Evolutionary conservation across 495 filamentous ascomycete species (phyloP).

Genomic region (Podospora pseudopauciseta): DNA sequence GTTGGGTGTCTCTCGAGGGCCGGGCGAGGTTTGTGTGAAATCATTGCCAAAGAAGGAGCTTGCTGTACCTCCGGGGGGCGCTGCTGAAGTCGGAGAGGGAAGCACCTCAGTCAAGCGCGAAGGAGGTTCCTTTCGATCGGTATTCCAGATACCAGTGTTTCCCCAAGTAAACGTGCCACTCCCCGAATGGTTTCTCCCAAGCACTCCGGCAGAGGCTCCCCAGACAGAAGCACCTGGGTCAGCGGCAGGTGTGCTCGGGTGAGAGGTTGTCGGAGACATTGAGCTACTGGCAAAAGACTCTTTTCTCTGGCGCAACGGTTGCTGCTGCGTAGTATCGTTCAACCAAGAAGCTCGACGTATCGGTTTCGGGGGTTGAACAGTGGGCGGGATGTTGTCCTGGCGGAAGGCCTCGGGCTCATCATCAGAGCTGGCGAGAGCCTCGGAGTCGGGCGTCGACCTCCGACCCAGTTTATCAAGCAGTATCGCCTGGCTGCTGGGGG

Average conservation of each 20-base stretch:
- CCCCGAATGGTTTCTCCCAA: slow-evolving; percentile 57
- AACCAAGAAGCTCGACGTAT: slow-evolving; percentile 58
- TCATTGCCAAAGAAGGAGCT: slow-evolving; percentile 46
- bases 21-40: slow-evolving; percentile 41
- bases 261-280: slow-evolving; percentile 71
- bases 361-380: slow-evolving; percentile 47
- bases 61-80: slow-evolving; percentile 46
- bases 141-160: slow-evolving; percentile 68
- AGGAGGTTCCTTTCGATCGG: slow-evolving; percentile 72
- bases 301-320: slow-evolving; percentile 46
- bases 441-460: slow-evolving; percentile 86
- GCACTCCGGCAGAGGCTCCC: slow-evolving; percentile 48
- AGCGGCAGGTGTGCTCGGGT: slow-evolving; percentile 66
- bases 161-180: slow-evolving; percentile 66
- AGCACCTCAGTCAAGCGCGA: slow-evolving; percentile 69
- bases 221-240: slow-evolving; percentile 62
- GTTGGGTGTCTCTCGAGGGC: slow-evolving; percentile 43
- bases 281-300: slow-evolving; percentile 62
- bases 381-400: slow-evolving; percentile 43
- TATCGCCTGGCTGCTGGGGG: slow-evolving; percentile 54
- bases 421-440: slow-evolving; percentile 88
- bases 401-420: slow-evolving; percentile 68
- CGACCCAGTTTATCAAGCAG: slow-evolving; percentile 72
- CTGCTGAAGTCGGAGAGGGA: slow-evolving; percentile 69
- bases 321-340: slow-evolving; percentile 55